Evolutionary conservation across 495 filamentous ascomycete species (phyloP), one percentile per base, ranked within the genome.

Genomic region (Pyrenula aspistea): DNA sequence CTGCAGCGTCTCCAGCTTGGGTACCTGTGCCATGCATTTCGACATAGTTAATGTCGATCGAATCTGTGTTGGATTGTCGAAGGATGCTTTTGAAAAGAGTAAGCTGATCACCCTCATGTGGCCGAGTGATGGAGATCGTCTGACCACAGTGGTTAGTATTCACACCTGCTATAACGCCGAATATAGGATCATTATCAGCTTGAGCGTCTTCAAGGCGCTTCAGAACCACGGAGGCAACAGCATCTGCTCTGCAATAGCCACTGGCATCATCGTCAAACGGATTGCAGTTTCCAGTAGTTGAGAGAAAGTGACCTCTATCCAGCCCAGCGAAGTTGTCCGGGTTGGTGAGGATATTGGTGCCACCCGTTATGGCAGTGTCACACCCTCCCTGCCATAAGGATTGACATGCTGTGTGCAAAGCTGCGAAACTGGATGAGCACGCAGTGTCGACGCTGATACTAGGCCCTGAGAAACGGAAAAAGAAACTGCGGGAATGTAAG

Each of bases 11-110:
- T 61, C 75, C 67, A 57, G 71, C 67, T 49, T 73, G 68, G 22
- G 73, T 76, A 48, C 73, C 73, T 21, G 73, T 76, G 11, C 73
- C 73, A 62, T 76, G 73, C 73, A 75, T 75, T 62, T 76, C 73
- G 4, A 76, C 69, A 58, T 71, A 74, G 59, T 62, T 65, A 59
- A 76, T 64, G 52, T 72, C 69, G 55, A 68, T 67, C 1, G 73
- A 68, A 56, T 74, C 64, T 31, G 74, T 62, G 54, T 65, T 70
- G 56, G 68, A 64, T 20, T 69, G 63, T 25, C 62, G 64, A 12
- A 76, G 63, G 19, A 76, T 68, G 25, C 54, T 59, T 58, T 72
- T 69, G 63, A 71, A 74, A 2, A 75, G 56, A 55, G 64, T 68
- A 54, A 72, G 65, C 56, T 73, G 70, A 10, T 67, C 67, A 42